phyloP scores from a whole-genome alignment of 1,284 basidiomycete genomes.

The Ustilago trichophora region DNA sequence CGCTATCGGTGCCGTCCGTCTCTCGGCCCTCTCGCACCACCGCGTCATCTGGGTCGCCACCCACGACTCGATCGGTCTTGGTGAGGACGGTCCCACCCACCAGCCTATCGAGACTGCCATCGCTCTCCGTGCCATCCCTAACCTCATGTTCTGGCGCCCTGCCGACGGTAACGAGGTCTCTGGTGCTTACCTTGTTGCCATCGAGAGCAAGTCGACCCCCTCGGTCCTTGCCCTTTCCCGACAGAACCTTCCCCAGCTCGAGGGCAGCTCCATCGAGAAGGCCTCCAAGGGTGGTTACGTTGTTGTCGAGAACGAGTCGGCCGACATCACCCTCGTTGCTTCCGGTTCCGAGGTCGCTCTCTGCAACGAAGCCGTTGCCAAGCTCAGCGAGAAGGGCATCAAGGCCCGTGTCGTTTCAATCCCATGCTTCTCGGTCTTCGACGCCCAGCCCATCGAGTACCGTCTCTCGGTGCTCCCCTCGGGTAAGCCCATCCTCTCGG shows the following conservation, averaged over 20 bases:
- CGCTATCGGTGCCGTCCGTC: constrained; percentile 86
- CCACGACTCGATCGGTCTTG: constrained; percentile 68
- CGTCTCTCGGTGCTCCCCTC: constrained; percentile 83
- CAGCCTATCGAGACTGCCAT: constrained; percentile 90
- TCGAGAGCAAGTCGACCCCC: constrained; percentile 79
- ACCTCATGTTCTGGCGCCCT: constrained; percentile 76
- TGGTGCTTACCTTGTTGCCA: constrained; percentile 83
- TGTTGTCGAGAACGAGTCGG: constrained; percentile 77
- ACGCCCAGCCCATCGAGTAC: constrained; percentile 83
- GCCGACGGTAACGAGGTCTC: constrained; percentile 95
- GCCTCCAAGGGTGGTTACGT: constrained; percentile 89
- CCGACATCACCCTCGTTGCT: constrained; percentile 85
- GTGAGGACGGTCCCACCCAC: constrained; percentile 95
- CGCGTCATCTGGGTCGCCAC: constrained; percentile 90
- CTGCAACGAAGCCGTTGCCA: constrained; percentile 82
- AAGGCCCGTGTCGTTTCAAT: constrained; percentile 85
- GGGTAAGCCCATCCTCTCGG: constrained; percentile 86
- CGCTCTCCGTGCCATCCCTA: constrained; percentile 87
- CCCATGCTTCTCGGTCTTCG: constrained; percentile 90
- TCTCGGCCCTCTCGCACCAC: constrained; percentile 87
- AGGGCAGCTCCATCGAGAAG: constrained; percentile 84
- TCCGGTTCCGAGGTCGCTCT: constrained; percentile 89
- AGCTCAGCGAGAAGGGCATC: constrained; percentile 74
- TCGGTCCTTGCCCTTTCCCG: constrained; percentile 84
- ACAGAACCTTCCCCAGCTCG: constrained; percentile 92